Percentiles rank a stretch among this genome's conserved stretches.
These are phyloP conservation scores for Penicillium alfredii DNA, from an alignment of 495 filamentous ascomycete species.

Conservation along the genomic window DNA sequence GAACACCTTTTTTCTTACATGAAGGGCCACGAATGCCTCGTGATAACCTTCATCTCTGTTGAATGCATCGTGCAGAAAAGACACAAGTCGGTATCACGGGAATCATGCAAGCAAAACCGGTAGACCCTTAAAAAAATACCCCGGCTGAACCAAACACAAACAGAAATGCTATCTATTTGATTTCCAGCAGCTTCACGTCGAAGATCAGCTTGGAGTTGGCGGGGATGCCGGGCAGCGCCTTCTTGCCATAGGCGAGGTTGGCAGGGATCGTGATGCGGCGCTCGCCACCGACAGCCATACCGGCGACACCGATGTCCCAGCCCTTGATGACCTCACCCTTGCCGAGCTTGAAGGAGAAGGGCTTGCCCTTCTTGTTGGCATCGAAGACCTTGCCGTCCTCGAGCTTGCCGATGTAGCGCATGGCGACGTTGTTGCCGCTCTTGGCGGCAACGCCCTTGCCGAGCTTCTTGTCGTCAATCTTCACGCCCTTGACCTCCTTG, in stretches of 20 bases:
- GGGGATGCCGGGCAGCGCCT: slow-evolving; percentile 72
- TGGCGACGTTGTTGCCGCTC: slow-evolving; percentile 76
- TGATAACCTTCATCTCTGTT: slow-evolving; percentile 41
- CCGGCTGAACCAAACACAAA: slow-evolving; percentile 18
- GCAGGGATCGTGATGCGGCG: slow-evolving; percentile 85
- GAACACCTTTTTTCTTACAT: too few relatives aligned
- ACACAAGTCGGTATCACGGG: slow-evolving; percentile 44
- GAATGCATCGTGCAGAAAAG: slow-evolving; percentile 23
- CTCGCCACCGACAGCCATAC: slow-evolving; percentile 91
- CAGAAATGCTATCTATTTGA: slow-evolving; percentile 43
- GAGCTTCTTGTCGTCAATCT: slow-evolving; percentile 89
- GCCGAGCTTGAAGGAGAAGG: slow-evolving; percentile 91
- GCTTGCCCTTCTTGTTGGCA: slow-evolving; percentile 94
- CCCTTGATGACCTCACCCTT: slow-evolving; percentile 96
- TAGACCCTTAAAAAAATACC: slow-evolving; percentile 31
- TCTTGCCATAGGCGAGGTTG: slow-evolving; percentile 78
- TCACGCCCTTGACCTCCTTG: slow-evolving; percentile 80
- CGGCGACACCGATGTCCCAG: slow-evolving; percentile 90
- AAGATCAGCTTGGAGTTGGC: slow-evolving; percentile 86
- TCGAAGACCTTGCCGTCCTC: slow-evolving; percentile 91
- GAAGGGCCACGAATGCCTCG: slow-evolving; percentile 23
- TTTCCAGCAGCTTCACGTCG: slow-evolving; percentile 80
- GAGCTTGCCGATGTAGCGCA: slow-evolving; percentile 97
- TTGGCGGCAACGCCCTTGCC: slow-evolving; percentile 77
- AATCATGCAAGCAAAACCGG: slow-evolving; percentile 30